phyloP scores from a whole-genome alignment of 2,329 filamentous ascomycete genomes.

The Aspergillus novofumigatus region DNA sequence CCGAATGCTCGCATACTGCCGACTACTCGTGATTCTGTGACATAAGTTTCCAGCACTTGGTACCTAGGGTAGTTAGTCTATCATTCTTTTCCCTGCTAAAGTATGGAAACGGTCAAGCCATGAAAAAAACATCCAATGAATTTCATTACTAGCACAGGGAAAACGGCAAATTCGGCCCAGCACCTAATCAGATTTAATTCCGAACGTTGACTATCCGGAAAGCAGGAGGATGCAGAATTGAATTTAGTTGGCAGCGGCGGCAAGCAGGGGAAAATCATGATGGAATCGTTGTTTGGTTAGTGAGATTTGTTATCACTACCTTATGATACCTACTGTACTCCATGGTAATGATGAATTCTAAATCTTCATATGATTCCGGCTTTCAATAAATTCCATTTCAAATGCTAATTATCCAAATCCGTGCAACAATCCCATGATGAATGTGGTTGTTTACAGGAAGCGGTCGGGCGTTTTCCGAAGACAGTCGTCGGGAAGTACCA shows the following conservation, averaged over 20 bases:
- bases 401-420: background rate
- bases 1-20: background rate
- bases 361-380: background rate
- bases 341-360: background rate
- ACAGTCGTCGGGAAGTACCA: constrained; percentile 12
- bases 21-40: background rate
- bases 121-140: constrained; percentile 9
- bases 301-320: background rate
- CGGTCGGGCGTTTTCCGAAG: constrained; percentile 20
- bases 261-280: constrained; percentile 17
- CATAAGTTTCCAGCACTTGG: background rate
- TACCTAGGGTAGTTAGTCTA: background rate
- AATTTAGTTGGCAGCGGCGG: constrained; percentile 21
- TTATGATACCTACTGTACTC: background rate
- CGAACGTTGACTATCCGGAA: constrained; percentile 18
- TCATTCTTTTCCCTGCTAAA: constrained; percentile 6
- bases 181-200: constrained; percentile 15
- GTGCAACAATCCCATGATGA: background rate
- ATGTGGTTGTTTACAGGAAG: constrained; percentile 5
- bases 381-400: background rate
- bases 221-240: constrained; percentile 7
- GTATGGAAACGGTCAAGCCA: constrained; percentile 5
- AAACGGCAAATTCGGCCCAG: constrained; percentile 17
- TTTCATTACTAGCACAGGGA: constrained; percentile 5
- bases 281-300: background rate